A percentile compares a stretch with the other conserved stretches of the same genome.
Evolutionary conservation across 768 basidiomycete genomes (phyloP).

Genomic region (Tylopilus rubrobrunneus): DNA sequence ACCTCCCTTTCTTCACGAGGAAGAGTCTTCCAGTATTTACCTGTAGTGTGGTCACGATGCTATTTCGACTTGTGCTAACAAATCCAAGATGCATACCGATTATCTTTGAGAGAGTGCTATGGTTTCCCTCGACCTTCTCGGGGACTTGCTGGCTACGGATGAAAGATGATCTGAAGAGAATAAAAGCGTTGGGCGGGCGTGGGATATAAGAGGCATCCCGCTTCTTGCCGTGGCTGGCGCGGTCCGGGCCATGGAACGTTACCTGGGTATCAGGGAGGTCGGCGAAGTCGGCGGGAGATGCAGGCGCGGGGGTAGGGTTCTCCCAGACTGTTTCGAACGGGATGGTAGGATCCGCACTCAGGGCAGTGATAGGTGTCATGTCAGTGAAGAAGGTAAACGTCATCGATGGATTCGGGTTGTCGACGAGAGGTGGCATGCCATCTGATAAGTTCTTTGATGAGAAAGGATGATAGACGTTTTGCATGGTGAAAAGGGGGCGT

Average conservation of each 20-base stretch:
- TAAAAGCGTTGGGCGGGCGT: conserved; percentile 82
- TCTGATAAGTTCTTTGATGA: conserved; percentile 30
- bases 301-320: conserved; percentile 14
- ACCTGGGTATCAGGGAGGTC: conserved; percentile 19
- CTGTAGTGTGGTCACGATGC: conserved; percentile 31
- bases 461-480: background rate
- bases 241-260: conserved; percentile 31
- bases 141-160: conserved; percentile 72
- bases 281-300: conserved; percentile 18
- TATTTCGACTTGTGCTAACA: background rate
- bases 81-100: conserved; percentile 45
- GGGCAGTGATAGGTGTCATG: conserved; percentile 52
- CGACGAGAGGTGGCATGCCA: conserved; percentile 49
- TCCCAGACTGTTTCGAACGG: conserved; percentile 34
- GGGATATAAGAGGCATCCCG: conserved; percentile 75
- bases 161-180: conserved; percentile 78
- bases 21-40: conserved; percentile 72
- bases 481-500: background rate
- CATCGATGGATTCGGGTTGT: conserved; percentile 49
- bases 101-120: conserved; percentile 77
- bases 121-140: conserved; percentile 75
- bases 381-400: conserved; percentile 63
- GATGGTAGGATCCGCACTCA: conserved; percentile 32
- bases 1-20: conserved; percentile 60
- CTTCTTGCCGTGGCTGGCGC: conserved; percentile 54